Evolutionary conservation across 345 rosid species (phyloP).

Genomic region (Eucalyptus decipiens): DNA sequence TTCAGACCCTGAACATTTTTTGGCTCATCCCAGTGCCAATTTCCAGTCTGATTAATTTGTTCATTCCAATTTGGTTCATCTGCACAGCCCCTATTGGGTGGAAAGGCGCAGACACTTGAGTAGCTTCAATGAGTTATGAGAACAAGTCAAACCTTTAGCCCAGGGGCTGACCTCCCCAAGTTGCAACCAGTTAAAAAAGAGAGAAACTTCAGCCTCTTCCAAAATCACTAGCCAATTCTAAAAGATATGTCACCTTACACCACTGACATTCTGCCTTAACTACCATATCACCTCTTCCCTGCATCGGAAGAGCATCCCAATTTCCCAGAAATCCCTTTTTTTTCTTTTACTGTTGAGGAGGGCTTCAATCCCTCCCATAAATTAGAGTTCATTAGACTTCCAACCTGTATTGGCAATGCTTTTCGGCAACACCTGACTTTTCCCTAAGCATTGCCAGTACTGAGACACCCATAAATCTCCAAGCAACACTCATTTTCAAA

Average conservation of each 20-base stretch:
- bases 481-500: not conserved
- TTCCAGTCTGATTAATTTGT: not conserved
- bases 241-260: not conserved
- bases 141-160: not conserved
- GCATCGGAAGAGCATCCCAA: not conserved
- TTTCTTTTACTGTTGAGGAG: not conserved
- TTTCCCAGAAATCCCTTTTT: not conserved
- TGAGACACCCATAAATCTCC: not conserved
- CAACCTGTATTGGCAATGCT: not conserved
- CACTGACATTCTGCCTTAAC: not conserved
- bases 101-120: not conserved
- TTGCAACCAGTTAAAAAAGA: not conserved
- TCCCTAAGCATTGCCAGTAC: not conserved
- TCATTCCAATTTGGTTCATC: not conserved
- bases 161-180: not conserved
- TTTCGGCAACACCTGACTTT: not conserved
- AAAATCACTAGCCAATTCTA: not conserved
- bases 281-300: not conserved
- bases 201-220: not conserved
- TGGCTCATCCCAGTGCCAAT: not conserved
- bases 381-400: not conserved
- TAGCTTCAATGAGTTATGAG: not conserved
- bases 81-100: not conserved
- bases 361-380: not conserved
- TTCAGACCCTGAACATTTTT: not conserved